phyloP scores from a whole-genome alignment of 495 filamentous ascomycete genomes.

The Penicillium atrosanguineum region DNA sequence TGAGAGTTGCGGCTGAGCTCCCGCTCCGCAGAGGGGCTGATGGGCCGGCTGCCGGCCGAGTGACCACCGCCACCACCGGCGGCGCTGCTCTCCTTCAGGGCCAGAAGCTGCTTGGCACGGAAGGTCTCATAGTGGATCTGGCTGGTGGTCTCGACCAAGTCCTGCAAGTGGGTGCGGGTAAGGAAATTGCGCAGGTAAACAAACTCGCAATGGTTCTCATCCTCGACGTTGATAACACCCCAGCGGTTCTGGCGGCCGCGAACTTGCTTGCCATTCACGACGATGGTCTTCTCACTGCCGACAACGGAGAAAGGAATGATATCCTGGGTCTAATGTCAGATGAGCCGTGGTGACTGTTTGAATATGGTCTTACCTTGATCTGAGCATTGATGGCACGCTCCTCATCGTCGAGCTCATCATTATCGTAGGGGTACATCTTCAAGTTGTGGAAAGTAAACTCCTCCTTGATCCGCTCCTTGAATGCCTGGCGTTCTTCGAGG shows the following conservation, averaged over 20 bases:
- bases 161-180: conserved; percentile 92
- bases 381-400: conserved; percentile 89
- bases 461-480: conserved; percentile 99
- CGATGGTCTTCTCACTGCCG: conserved; percentile 95
- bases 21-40: conserved; percentile 88
- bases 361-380: conserved; percentile 74
- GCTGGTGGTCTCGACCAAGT: conserved; percentile 98
- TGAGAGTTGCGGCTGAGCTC: conserved; percentile 96
- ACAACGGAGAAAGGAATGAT: conserved; percentile 98
- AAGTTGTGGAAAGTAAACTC: conserved; percentile 99
- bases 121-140: conserved; percentile 99
- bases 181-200: conserved; percentile 97
- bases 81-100: conserved; percentile 95
- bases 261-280: conserved; percentile 96
- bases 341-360: no score
- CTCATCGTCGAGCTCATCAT: conserved; percentile 96
- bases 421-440: conserved; percentile 99
- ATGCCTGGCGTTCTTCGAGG: conserved; percentile 88
- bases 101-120: conserved; percentile 97
- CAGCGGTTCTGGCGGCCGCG: conserved; percentile 98
- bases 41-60: conserved; percentile 75
- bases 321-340: conserved; percentile 53
- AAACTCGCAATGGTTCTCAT: conserved; percentile 99
- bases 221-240: conserved; percentile 99
- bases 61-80: conserved; percentile 69